A percentile compares a stretch with the other conserved stretches of the same genome.
phyloP scores from a whole-genome alignment of 2,329 filamentous ascomycete genomes.

The Zasmidium citrigriseum region DNA sequence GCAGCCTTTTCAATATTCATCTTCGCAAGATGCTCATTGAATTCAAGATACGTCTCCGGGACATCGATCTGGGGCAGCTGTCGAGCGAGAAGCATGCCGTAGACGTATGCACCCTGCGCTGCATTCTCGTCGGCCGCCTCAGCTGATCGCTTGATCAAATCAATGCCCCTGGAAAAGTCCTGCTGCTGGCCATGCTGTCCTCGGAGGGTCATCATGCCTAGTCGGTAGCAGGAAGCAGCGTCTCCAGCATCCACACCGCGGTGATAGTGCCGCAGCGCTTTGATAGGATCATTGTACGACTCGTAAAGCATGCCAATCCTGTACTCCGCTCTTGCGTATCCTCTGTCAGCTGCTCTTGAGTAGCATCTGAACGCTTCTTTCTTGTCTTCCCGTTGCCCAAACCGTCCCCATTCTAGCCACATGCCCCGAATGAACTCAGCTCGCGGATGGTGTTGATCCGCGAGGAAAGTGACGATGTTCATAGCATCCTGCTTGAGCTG shows the following conservation, averaged over 20 bases:
- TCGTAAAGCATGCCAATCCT: conserved; percentile 98
- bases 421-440: conserved; percentile 93
- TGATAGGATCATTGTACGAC: conserved; percentile 86
- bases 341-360: conserved; percentile 78
- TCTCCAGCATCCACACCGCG: conserved; percentile 77
- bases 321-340: conserved; percentile 88
- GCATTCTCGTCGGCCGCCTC: conserved; percentile 92
- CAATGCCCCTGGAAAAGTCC: conserved; percentile 74
- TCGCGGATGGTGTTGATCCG: conserved; percentile 88
- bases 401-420: conserved; percentile 98
- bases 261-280: conserved; percentile 89
- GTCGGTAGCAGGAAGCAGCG: conserved; percentile 80
- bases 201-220: conserved; percentile 96
- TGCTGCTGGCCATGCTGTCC: conserved; percentile 90
- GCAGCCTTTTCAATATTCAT: conserved; percentile 96
- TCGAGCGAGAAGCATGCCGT: conserved; percentile 88
- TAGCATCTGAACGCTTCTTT: conserved; percentile 91
- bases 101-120: conserved; percentile 84
- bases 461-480: conserved; percentile 87
- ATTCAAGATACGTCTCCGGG: conserved; percentile 69
- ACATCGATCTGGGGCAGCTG: conserved; percentile 89
- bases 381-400: conserved; percentile 86
- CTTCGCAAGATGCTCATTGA: conserved; percentile 71
- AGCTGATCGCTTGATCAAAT: conserved; percentile 80
- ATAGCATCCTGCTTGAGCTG: conserved; percentile 84